Evolutionary conservation across 805 yeast species (phyloP).

Genomic region (Saccharomycopsis vini): DNA sequence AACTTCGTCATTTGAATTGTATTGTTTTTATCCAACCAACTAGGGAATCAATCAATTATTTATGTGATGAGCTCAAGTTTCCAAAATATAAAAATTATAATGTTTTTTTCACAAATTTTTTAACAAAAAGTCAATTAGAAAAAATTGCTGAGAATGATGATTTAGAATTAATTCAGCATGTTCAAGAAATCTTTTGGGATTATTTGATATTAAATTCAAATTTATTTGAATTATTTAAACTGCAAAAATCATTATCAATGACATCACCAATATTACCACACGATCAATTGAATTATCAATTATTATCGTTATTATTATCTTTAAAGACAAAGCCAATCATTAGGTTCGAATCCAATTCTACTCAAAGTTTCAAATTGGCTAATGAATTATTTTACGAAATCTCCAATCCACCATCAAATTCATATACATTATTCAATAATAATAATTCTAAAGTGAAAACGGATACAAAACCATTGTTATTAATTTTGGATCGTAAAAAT

Average conservation of each 20-base stretch:
- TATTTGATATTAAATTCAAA: constrained; percentile 66
- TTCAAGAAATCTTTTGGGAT: constrained; percentile 81
- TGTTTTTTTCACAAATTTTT: constrained; percentile 66
- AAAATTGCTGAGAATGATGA: constrained; percentile 86
- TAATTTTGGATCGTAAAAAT: constrained; percentile 72
- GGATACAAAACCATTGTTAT: constrained; percentile 64
- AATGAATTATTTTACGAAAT: constrained; percentile 53
- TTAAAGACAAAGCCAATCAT: constrained; percentile 72
- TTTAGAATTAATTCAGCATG: constrained; percentile 63
- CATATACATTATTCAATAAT: constrained; percentile 23
- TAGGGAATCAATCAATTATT: constrained; percentile 47
- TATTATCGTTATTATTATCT: constrained; percentile 47
- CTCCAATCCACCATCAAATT: constrained; percentile 27
- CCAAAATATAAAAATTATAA: constrained; percentile 80
- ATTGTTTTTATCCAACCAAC: constrained; percentile 71
- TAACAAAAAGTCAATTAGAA: constrained; percentile 73
- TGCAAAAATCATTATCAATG: neutral
- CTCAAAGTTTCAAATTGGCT: constrained; percentile 57
- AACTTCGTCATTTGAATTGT: constrained; percentile 74
- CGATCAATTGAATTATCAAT: constrained; percentile 17
- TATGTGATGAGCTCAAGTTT: constrained; percentile 57
- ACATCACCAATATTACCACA: neutral
- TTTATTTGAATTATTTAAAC: constrained; percentile 36
- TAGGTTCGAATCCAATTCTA: constrained; percentile 65
- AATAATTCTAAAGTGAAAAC: constrained; percentile 37